phyloP scores from a whole-genome alignment of 1,284 basidiomycete genomes.

The Trametes hirsuta region DNA sequence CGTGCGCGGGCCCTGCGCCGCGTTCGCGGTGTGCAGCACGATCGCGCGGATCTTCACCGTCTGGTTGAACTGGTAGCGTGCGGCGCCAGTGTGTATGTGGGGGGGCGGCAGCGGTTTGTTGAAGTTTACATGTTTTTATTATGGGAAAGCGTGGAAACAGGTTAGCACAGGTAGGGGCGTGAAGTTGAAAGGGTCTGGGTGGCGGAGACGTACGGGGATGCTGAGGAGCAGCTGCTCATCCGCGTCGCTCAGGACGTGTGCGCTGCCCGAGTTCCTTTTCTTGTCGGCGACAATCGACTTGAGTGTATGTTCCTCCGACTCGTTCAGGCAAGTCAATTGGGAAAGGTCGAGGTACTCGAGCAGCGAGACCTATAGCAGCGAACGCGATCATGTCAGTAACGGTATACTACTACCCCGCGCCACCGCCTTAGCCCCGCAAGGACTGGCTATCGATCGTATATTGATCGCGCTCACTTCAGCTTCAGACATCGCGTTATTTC shows the following conservation, averaged over 20 bases:
- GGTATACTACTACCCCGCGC: not conserved
- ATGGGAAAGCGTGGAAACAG: not conserved
- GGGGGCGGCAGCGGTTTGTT: not conserved
- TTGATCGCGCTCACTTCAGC: conserved; percentile 14
- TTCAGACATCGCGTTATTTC: conserved; percentile 14
- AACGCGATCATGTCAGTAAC: not conserved
- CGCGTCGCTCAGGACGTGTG: conserved; percentile 75
- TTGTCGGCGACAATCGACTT: conserved; percentile 59
- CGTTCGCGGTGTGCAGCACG: conserved; percentile 55
- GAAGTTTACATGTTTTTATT: not conserved
- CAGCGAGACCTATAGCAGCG: conserved; percentile 50
- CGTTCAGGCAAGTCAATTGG: conserved; percentile 80
- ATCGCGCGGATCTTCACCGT: conserved; percentile 76
- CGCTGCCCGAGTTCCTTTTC: conserved; percentile 46
- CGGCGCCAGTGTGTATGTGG: not conserved
- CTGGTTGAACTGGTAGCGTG: conserved; percentile 73
- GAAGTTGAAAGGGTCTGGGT: not conserved
- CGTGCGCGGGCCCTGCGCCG: conserved; percentile 61
- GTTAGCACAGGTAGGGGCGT: not conserved
- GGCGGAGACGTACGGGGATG: conserved; percentile 55
- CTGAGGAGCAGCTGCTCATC: conserved; percentile 81
- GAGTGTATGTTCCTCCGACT: conserved; percentile 61
- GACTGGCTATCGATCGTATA: not conserved
- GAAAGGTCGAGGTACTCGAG: conserved; percentile 61
- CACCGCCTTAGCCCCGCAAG: not conserved